A percentile compares a stretch with the other conserved stretches of the same genome.
Evolutionary conservation across 768 basidiomycete genomes (phyloP).

Genomic region (Pleurotus tuoliensis): DNA sequence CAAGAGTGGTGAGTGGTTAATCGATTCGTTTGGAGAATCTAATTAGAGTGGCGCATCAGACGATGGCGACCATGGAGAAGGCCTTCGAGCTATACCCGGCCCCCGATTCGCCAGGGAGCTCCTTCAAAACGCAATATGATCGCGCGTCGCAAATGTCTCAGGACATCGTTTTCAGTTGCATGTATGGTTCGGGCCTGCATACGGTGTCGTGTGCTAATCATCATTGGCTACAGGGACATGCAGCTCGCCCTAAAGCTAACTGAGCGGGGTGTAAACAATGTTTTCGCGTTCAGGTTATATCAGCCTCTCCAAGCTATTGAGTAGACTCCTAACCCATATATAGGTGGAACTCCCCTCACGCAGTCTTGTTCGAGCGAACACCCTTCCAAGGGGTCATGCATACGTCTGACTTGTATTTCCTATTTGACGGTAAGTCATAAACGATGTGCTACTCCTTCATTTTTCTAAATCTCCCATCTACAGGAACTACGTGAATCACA

Average conservation of each 20-base stretch:
- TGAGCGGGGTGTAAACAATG: conserved; percentile 25
- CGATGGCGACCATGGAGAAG: conserved; percentile 29
- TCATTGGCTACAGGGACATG: conserved; percentile 37
- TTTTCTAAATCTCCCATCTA: background rate
- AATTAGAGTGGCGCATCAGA: conserved; percentile 15
- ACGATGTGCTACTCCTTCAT: background rate
- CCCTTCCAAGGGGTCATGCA: conserved; percentile 39
- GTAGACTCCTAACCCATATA: no score
- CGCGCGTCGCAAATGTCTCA: conserved; percentile 37
- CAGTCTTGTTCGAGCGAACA: conserved; percentile 29
- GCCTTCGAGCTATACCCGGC: conserved; percentile 34
- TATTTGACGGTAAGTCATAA: conserved; percentile 34
- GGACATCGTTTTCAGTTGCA: conserved; percentile 40
- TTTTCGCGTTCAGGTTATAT: conserved; percentile 30
- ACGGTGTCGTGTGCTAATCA: no score
- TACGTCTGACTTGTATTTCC: conserved; percentile 39
- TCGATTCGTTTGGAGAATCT: background rate
- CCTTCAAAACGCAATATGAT: conserved; percentile 36
- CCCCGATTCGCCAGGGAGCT: conserved; percentile 27
- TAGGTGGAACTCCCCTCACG: conserved; percentile 42
- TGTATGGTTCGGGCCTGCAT: conserved; percentile 24
- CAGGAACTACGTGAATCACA: conserved; percentile 25
- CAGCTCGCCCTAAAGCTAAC: conserved; percentile 29
- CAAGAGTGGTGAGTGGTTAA: conserved; percentile 25
- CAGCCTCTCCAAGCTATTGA: background rate